A percentile compares a stretch with the other conserved stretches of the same genome.
These are phyloP conservation scores for Lepiota brunneoincarnata DNA, from an alignment of 768 basidiomycete genomes.

Conservation along the genomic window DNA sequence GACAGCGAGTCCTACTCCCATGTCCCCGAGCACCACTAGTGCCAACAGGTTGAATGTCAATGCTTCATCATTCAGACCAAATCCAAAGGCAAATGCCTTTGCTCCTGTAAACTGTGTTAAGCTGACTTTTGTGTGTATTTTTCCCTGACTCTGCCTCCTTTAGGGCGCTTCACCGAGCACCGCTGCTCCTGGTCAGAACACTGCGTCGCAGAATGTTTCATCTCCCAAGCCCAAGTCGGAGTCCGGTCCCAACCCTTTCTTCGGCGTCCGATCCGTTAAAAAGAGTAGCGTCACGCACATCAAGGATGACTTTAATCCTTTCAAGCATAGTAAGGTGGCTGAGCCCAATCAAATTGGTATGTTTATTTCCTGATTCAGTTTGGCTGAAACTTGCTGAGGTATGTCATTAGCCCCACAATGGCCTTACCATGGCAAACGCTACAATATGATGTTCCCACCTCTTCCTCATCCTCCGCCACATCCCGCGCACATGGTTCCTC, in stretches of 20 bases:
- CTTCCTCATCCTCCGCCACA: conserved; percentile 60
- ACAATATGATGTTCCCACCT: conserved; percentile 72
- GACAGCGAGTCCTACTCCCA: conserved; percentile 24
- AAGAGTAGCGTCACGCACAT: conserved; percentile 75
- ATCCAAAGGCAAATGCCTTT: conserved; percentile 74
- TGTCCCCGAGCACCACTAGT: conserved; percentile 51
- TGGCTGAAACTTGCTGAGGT: neutral
- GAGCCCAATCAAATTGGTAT: conserved; percentile 73
- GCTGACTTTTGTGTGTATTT: conserved; percentile 2
- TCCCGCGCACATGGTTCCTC: conserved; percentile 62
- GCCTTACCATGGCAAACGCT: conserved; percentile 91
- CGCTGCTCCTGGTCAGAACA: conserved; percentile 41
- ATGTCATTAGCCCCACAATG: conserved; percentile 59
- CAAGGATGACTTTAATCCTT: conserved; percentile 97
- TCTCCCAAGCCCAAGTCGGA: conserved; percentile 65
- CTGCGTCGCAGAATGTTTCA: conserved; percentile 33
- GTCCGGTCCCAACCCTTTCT: conserved; percentile 81
- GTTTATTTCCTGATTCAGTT: conserved; percentile 26
- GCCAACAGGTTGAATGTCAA: conserved; percentile 77
- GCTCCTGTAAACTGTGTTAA: conserved; percentile 48
- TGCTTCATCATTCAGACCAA: conserved; percentile 90
- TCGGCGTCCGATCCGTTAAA: conserved; percentile 76
- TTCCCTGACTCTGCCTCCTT: conserved; percentile 15
- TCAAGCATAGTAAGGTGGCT: conserved; percentile 80
- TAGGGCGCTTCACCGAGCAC: conserved; percentile 34